These are phyloP conservation scores for Lepidium campestre DNA, from an alignment of 441 rosid species.

Conservation along the genomic window DNA sequence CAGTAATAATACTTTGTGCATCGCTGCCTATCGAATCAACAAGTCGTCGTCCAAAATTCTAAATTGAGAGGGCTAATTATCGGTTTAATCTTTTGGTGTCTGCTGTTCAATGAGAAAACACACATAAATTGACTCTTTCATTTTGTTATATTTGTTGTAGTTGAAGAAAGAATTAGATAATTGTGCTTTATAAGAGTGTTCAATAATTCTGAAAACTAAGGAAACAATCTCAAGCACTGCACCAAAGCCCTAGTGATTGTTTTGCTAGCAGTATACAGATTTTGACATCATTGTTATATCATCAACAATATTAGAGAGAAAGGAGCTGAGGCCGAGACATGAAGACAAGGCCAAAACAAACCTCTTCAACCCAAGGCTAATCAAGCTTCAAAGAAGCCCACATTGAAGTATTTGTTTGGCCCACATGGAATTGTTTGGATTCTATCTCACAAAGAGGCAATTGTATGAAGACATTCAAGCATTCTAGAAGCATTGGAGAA, in stretches of 20 bases:
- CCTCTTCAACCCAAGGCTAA: too few relatives aligned
- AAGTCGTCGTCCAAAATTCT: constrained; percentile 38
- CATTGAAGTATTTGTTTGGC: too few relatives aligned
- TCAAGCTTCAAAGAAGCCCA: too few relatives aligned
- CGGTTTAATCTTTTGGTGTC: too few relatives aligned
- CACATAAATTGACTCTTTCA: not conserved
- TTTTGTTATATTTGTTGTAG: not conserved
- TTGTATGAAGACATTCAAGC: too few relatives aligned
- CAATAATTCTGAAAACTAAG: not conserved
- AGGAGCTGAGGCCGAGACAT: too few relatives aligned
- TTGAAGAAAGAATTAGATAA: not conserved
- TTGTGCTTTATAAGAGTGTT: not conserved
- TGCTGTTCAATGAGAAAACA: too few relatives aligned
- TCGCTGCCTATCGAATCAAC: constrained; percentile 76
- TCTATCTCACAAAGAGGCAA: too few relatives aligned
- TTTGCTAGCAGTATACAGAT: not conserved
- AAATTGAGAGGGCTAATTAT: constrained; percentile 19
- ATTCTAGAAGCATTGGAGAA: too few relatives aligned
- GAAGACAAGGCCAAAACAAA: too few relatives aligned
- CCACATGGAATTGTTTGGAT: too few relatives aligned
- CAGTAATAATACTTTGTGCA: constrained; percentile 74
- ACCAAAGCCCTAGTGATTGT: not conserved
- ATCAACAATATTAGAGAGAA: too few relatives aligned
- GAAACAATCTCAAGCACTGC: not conserved
- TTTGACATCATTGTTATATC: not conserved